These are phyloP conservation scores for Ceratocystis cubensis DNA, from an alignment of 2,329 filamentous ascomycete genomes.

Conservation along the genomic window DNA sequence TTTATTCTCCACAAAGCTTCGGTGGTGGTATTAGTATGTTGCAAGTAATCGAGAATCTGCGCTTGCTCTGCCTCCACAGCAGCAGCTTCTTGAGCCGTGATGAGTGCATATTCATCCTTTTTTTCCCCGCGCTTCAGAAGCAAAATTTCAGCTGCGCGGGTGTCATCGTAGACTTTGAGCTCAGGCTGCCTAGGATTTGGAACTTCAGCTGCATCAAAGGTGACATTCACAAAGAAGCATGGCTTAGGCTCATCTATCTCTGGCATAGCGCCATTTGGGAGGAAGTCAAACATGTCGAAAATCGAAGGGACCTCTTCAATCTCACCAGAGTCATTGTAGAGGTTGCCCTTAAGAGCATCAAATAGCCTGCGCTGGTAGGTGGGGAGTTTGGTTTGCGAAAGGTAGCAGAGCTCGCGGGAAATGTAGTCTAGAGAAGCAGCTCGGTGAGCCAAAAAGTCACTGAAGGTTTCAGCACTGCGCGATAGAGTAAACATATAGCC, in stretches of 20 bases:
- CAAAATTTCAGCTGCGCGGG: slow-evolving; percentile 61
- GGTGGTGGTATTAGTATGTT: slow-evolving; percentile 50
- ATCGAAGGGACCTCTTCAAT: slow-evolving; percentile 58
- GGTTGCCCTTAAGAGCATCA: slow-evolving; percentile 65
- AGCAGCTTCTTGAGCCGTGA: slow-evolving; percentile 37
- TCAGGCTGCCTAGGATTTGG: slow-evolving; percentile 40
- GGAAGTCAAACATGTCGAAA: slow-evolving; percentile 89
- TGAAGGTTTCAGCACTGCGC: slow-evolving; percentile 54
- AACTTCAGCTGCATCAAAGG: slow-evolving; percentile 15
- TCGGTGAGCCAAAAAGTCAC: slow-evolving; percentile 66
- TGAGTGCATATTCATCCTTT: slow-evolving; percentile 36
- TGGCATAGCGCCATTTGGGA: slow-evolving; percentile 43
- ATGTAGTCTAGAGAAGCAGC: slow-evolving; percentile 74
- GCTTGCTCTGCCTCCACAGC: slow-evolving; percentile 46
- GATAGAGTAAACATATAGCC: slow-evolving; percentile 56
- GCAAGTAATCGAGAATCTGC: slow-evolving; percentile 47
- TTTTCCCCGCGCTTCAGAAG: slow-evolving; percentile 54
- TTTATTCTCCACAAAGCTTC: slow-evolving; percentile 47
- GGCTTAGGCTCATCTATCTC: slow-evolving; percentile 40
- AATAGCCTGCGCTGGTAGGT: slow-evolving; percentile 56
- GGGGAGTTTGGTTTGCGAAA: slow-evolving; percentile 57
- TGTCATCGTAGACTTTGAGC: slow-evolving; percentile 52
- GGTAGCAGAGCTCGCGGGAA: slow-evolving; percentile 68
- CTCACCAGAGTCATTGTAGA: slow-evolving; percentile 53
- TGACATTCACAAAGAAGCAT: slow-evolving; percentile 38